Base-by-base conservation (phyloP, 805 yeast species). In the Starmerella asiatica region DNA sequence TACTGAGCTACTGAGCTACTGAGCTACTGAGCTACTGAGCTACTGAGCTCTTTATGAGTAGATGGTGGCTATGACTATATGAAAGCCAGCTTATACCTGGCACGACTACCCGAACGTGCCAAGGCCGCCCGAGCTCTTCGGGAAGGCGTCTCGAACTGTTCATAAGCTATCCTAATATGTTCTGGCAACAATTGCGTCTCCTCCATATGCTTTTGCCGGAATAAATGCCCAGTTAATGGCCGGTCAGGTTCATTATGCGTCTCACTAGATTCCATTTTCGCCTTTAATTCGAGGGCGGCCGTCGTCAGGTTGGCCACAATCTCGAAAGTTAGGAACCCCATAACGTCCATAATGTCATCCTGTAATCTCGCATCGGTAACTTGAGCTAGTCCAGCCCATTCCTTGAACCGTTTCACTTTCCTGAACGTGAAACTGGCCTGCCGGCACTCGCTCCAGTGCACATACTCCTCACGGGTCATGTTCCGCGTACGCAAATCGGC, bases 361-460 rank as follows among this genome's bases (percentile, higher is more conserved):
- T 81, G 82, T 2, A 97, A 94, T 52, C 88, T 73, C 17, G 88
- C 74, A 46, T 91, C 98, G 4, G 93, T 78, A 30, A 91, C 62
- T 38, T 75, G 78, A 0, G 83, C 62, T 32, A 88, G 73, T 11
- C 91, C 93, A 15, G 94, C 88, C 98, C 98, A 91, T 53, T 91
- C 98, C 54, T 88, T 71, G 57, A 91, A 91, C 54, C 96, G 65
- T 57, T 85, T 85, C n/a, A 81, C 80, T 57, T 91, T 91, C 50
- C 96, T 70, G 54, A 85, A 91, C 1, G 98, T 91, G 58, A 91
- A 91, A 43, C 93, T 78, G 1, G 97, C 97, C 59, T 91, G 98
- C 46, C 98, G 73, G 61, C 98, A 91, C 55, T 91, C 98, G 11
- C 94, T 82, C 96, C 97, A 91, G 57, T 91, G 98, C 15, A 86